A percentile compares a stretch with the other conserved stretches of the same genome.
phyloP scores from a whole-genome alignment of 768 basidiomycete genomes.

The Hortiboletus flavorubellus region DNA sequence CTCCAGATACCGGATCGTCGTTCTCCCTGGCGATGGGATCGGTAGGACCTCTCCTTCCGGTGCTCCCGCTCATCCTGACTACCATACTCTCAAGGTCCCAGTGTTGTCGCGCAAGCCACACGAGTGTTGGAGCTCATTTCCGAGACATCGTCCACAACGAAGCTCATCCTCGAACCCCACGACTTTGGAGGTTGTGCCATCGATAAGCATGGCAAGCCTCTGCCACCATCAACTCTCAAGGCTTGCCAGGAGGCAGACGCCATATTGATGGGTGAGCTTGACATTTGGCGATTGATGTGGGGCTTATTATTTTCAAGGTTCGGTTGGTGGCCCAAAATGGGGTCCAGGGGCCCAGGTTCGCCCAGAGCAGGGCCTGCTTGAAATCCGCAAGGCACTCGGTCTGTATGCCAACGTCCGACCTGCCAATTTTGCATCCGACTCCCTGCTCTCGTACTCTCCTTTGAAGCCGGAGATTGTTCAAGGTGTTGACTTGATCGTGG shows the following conservation, averaged over 20 bases:
- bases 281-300: not conserved
- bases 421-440: conserved; percentile 90
- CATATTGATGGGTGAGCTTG: conserved; percentile 79
- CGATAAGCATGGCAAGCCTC: conserved; percentile 79
- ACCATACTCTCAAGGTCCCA: conserved; percentile 60
- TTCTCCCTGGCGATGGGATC: conserved; percentile 97
- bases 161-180: conserved; percentile 71
- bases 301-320: conserved; percentile 50
- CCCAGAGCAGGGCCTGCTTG: conserved; percentile 88
- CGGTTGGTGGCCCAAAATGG: conserved; percentile 99
- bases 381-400: conserved; percentile 87
- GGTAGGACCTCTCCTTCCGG: conserved; percentile 44
- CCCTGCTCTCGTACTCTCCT: conserved; percentile 84
- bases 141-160: conserved; percentile 55
- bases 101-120: conserved; percentile 82
- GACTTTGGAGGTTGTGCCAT: conserved; percentile 93
- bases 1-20: conserved; percentile 76
- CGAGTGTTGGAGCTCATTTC: conserved; percentile 76
- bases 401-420: conserved; percentile 99
- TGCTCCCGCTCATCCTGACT: not conserved
- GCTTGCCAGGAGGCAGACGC: conserved; percentile 95
- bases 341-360: conserved; percentile 84
- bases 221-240: conserved; percentile 80
- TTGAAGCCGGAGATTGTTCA: conserved; percentile 78
- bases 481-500: conserved; percentile 88